Conservation (phyloP, 2,329 filamentous ascomycete species). For the Ascochyta pisi region DNA sequence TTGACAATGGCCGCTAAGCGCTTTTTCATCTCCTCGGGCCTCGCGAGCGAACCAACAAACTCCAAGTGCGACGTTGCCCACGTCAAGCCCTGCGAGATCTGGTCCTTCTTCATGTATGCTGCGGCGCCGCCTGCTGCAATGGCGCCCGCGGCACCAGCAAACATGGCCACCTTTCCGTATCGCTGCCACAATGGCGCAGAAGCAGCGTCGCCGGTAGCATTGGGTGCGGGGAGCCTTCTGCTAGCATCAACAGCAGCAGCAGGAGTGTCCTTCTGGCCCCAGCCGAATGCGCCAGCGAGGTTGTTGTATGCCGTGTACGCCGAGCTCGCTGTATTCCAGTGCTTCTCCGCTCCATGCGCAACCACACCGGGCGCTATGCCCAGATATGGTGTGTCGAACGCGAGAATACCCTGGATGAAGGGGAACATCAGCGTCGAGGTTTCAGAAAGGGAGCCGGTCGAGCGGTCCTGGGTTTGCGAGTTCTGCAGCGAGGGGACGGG, state of each 20-base stretch:
- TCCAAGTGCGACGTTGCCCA: slow-evolving; percentile 93
- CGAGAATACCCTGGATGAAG: slow-evolving; percentile 86
- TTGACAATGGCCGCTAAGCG: slow-evolving; percentile 73
- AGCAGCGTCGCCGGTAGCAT: slow-evolving; percentile 54
- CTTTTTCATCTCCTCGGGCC: slow-evolving; percentile 79
- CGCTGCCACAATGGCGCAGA: slow-evolving; percentile 67
- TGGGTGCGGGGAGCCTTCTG: slow-evolving; percentile 49
- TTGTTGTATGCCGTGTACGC: slow-evolving; percentile 73
- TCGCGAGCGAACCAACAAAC: slow-evolving; percentile 88
- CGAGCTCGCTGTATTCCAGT: slow-evolving; percentile 76
- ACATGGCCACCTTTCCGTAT: slow-evolving; percentile 86
- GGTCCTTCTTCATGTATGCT: slow-evolving; percentile 84
- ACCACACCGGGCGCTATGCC: slow-evolving; percentile 82
- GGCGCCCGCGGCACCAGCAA: slow-evolving; percentile 80
- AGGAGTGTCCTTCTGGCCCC: slow-evolving; percentile 51
- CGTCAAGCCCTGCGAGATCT: slow-evolving; percentile 74
- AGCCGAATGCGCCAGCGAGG: slow-evolving; percentile 68
- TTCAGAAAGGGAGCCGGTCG: slow-evolving; percentile 41
- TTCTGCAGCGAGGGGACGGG: slow-evolving; percentile 48
- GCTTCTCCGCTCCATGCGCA: slow-evolving; percentile 84
- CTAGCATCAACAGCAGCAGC: slow-evolving; percentile 40
- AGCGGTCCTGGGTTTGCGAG: slow-evolving; percentile 34
- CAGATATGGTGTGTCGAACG: slow-evolving; percentile 93
- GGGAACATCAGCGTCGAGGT: slow-evolving; percentile 84
- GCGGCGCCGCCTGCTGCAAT: slow-evolving; percentile 84